Evolutionary conservation across 2,329 filamentous ascomycete species (phyloP).

Genomic region (Colletotrichum euphorbiae): DNA sequence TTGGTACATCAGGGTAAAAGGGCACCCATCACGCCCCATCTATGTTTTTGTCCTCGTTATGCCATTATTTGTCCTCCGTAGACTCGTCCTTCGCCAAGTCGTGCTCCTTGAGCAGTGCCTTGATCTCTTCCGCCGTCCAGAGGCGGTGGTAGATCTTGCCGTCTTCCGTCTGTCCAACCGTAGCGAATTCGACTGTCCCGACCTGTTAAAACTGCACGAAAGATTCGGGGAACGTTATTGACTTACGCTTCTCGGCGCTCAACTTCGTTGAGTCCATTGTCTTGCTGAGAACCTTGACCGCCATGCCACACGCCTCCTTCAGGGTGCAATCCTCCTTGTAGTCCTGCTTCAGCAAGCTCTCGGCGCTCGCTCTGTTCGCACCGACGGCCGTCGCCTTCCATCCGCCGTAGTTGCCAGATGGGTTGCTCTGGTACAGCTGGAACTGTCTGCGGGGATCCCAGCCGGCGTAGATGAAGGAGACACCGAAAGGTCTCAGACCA

Average conservation of each 20-base stretch:
- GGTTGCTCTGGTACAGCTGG: conserved; percentile 99
- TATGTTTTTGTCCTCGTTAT: conserved; percentile 38
- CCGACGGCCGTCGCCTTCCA: conserved; percentile 99
- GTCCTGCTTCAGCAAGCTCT: conserved; percentile 97
- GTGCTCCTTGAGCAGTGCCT: conserved; percentile 92
- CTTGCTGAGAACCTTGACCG: conserved; percentile 99
- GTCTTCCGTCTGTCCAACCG: conserved; percentile 92
- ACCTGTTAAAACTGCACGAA: conserved; percentile 30
- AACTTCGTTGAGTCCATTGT: conserved; percentile 99
- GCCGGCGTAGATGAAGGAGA: conserved; percentile 99
- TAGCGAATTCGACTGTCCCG: conserved; percentile 91
- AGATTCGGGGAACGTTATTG: conserved; percentile 42
- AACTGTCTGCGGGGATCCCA: conserved; percentile 97
- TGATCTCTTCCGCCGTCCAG: conserved; percentile 97
- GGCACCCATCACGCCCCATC: conserved; percentile 35
- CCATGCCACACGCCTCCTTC: conserved; percentile 96
- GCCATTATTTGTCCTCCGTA: conserved; percentile 70
- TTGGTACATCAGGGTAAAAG: conserved; percentile 38
- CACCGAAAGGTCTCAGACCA: conserved; percentile 96
- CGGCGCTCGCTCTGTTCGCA: conserved; percentile 97
- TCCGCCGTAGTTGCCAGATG: conserved; percentile 97
- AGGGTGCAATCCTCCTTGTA: conserved; percentile 98
- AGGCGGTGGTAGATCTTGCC: conserved; percentile 98
- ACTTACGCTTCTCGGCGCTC: conserved; percentile 98
- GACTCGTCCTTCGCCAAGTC: conserved; percentile 90